Evolutionary conservation across 192 early-diverging fungal species (phyloP).

Genomic region (Spinellus fusiger): DNA sequence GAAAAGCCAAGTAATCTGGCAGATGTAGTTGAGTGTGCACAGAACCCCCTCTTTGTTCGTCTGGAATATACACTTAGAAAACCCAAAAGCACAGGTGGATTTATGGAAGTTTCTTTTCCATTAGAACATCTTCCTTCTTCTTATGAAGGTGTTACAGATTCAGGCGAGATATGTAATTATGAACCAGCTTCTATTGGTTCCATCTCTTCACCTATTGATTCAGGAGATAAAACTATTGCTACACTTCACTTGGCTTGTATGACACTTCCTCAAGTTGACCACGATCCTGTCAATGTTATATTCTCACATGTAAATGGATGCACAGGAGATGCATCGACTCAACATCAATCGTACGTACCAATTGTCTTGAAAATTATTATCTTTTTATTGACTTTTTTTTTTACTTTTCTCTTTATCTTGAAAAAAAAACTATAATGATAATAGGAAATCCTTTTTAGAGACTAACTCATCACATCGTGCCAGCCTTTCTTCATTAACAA

Average conservation of each 20-base stretch:
- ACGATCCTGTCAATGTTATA: slow-evolving; percentile 12
- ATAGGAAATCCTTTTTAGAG: slow-evolving; percentile 27
- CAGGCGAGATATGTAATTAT: slow-evolving; percentile 37
- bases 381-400: neutral
- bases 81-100: slow-evolving; percentile 25
- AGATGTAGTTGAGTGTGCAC: slow-evolving; percentile 52
- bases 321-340: slow-evolving; percentile 5
- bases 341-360: slow-evolving; percentile 4
- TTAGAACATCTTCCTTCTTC: slow-evolving; percentile 55
- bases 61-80: slow-evolving; percentile 64
- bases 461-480: slow-evolving; percentile 27
- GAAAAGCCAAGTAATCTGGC: slow-evolving; percentile 33
- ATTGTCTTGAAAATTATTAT: neutral
- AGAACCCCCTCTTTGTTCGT: slow-evolving; percentile 64
- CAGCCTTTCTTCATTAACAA: slow-evolving; percentile 22
- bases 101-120: slow-evolving; percentile 45
- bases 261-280: slow-evolving; percentile 50
- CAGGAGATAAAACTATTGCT: slow-evolving; percentile 61
- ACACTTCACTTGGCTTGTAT: slow-evolving; percentile 60
- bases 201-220: slow-evolving; percentile 54
- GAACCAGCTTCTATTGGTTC: slow-evolving; percentile 59
- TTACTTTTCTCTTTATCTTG: neutral
- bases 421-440: no score
- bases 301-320: slow-evolving; percentile 11
- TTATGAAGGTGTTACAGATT: slow-evolving; percentile 43